Percentiles rank a stretch among this genome's conserved stretches.
Conservation (phyloP, 2,329 filamentous ascomycete genomes). For the Elsinoe ampelina region DNA sequence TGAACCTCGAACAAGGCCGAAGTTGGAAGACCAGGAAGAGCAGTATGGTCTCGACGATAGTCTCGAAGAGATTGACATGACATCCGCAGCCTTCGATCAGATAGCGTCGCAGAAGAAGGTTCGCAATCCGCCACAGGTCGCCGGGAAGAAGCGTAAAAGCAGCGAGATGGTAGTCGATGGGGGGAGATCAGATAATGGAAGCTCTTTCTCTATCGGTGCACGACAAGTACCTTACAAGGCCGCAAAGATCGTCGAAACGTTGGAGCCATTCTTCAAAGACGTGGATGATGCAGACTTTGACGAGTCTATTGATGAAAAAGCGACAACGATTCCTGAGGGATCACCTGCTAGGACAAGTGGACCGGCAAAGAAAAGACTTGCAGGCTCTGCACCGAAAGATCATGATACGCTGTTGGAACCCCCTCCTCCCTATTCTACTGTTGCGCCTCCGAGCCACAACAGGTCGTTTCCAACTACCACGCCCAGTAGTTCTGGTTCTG, state of each 20-base stretch:
- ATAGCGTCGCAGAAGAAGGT: slow-evolving; percentile 14
- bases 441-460: slow-evolving; percentile 21
- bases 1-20: neutral
- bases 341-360: slow-evolving; percentile 16
- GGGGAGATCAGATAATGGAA: neutral
- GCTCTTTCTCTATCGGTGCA: neutral
- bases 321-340: neutral
- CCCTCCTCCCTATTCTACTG: slow-evolving; percentile 38
- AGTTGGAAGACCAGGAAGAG: neutral
- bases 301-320: neutral
- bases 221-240: neutral
- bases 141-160: slow-evolving; percentile 37
- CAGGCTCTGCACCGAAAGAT: slow-evolving; percentile 16
- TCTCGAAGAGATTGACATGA: slow-evolving; percentile 28
- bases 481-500: slow-evolving; percentile 5
- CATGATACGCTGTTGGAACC: slow-evolving; percentile 23
- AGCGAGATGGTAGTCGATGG: slow-evolving; percentile 32
- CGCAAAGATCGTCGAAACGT: neutral
- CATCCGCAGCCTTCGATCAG: slow-evolving; percentile 18
- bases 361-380: slow-evolving; percentile 19
- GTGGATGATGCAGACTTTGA: neutral
- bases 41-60: slow-evolving; percentile 13
- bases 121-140: slow-evolving; percentile 9
- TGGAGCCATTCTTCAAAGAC: neutral
- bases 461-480: neutral